These are phyloP conservation scores for Metroxylon sagu DNA, from an alignment of 176 grass and related monocot genomes.

Conservation along the genomic window DNA sequence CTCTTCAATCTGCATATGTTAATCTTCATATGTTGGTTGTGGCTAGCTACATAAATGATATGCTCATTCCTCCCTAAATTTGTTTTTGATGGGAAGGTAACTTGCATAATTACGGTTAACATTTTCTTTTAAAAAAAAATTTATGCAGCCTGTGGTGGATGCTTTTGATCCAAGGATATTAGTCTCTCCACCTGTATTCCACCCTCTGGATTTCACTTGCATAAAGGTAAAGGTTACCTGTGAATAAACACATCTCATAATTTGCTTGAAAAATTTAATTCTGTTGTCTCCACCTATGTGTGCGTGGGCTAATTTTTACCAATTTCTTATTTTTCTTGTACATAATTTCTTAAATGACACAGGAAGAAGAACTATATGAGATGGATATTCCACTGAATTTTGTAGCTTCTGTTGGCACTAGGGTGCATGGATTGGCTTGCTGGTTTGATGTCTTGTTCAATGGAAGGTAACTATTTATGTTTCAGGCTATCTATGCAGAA, in stretches of 20 bases:
- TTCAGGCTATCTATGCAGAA: background rate
- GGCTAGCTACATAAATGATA: too few species aligned
- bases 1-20: too few species aligned
- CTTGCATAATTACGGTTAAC: too few species aligned
- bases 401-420: conserved; percentile 74
- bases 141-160: conserved; percentile 94
- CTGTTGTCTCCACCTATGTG: too few species aligned
- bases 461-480: conserved; percentile 46
- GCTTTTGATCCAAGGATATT: conserved; percentile 98
- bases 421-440: conserved; percentile 94
- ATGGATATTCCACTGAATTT: conserved; percentile 92
- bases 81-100: too few species aligned
- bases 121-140: too few species aligned
- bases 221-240: conserved; percentile 59
- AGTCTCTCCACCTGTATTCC: conserved; percentile 54
- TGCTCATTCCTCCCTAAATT: too few species aligned
- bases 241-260: too few species aligned
- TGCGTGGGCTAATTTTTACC: too few species aligned
- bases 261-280: too few species aligned
- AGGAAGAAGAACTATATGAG: conserved; percentile 98
- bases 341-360: conserved; percentile 22
- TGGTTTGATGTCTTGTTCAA: conserved; percentile 99
- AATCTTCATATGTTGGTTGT: too few species aligned
- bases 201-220: conserved; percentile 74
- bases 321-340: background rate